Evolutionary conservation across 495 filamentous ascomycete genomes (phyloP).

Genomic region (Pyrenopolyporus hunteri): DNA sequence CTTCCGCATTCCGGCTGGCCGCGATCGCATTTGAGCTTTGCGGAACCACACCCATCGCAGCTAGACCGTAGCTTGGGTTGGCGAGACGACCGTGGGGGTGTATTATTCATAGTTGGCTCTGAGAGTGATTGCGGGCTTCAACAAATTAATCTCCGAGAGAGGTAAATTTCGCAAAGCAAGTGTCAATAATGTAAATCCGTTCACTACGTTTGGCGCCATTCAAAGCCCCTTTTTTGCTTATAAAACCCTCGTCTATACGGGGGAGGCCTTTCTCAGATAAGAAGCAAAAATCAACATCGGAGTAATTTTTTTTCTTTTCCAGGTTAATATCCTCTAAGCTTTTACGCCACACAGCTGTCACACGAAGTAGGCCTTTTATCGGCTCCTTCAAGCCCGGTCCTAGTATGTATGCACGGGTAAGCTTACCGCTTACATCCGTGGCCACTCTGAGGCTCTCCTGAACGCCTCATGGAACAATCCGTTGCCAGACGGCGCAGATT

Average conservation of each 20-base stretch:
- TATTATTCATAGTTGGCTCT: background rate
- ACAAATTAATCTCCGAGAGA: conserved; percentile 40
- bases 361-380: background rate
- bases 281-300: background rate
- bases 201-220: background rate
- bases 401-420: background rate
- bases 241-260: background rate
- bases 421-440: background rate
- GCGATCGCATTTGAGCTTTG: conserved; percentile 46
- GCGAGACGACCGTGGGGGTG: background rate
- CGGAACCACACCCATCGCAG: conserved; percentile 2
- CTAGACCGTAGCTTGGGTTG: conserved; percentile 3
- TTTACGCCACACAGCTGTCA: background rate
- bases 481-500: background rate
- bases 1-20: conserved; percentile 47
- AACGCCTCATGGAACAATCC: background rate
- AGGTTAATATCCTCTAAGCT: background rate
- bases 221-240: background rate
- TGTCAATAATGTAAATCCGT: background rate
- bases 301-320: background rate
- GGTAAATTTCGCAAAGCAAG: too few relatives aligned
- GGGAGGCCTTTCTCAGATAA: background rate
- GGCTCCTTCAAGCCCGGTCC: background rate
- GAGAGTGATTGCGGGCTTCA: background rate
- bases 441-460: background rate